Base-by-base conservation (phyloP, 2,329 filamentous ascomycete species). In the Fusarium bactridioides region DNA sequence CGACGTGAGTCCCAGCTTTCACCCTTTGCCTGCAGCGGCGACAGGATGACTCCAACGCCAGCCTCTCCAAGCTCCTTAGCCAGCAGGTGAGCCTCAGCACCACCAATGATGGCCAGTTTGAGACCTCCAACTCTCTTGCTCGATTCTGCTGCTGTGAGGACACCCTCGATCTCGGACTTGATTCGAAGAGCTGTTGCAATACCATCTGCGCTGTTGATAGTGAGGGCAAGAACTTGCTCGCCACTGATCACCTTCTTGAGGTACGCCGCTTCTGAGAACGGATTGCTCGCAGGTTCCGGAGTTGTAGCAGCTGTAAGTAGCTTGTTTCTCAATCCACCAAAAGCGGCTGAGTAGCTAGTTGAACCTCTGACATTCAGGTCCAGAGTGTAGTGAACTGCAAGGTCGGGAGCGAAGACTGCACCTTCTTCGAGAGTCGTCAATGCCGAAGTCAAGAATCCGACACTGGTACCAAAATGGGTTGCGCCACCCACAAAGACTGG, bases 1-100 rank as follows among this genome's bases (percentile, higher is more conserved):
- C 90, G 87, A 1, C 89, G 86, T 79, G 90, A 83, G 69, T 92
- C 89, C 91, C 90, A 93, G 0, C 77, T 79, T 7, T 77, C 79
- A 5, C 85, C 84, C 74, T 87, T 89, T 1, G 88, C 85, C 70
- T 89, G 86, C 18, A 91, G 78, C 3, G 90, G 90, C 0, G 87
- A 83, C 4, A 93, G 84, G 31, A 92, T 86, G 25, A 93, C 88
- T 64, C 87, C 85, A 1, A 91, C 87, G 2, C 83, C 72, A 0
- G 89, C 88, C 0, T 82, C 82, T 0, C 89, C 89, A 16, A 93
- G 84, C 62, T 89, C 86, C 4, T 82, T 70, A 0, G 90, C 90
- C 0, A 92, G 78, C 2, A 92, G 81, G 75, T 89, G 83, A 2
- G 90, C 85, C 79, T 92, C 91, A 10, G 90, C 89, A 44, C 86